A percentile compares a stretch with the other conserved stretches of the same genome.
Evolutionary conservation across 805 yeast species (phyloP).

Genomic region (Zygoascus flipseniorum): DNA sequence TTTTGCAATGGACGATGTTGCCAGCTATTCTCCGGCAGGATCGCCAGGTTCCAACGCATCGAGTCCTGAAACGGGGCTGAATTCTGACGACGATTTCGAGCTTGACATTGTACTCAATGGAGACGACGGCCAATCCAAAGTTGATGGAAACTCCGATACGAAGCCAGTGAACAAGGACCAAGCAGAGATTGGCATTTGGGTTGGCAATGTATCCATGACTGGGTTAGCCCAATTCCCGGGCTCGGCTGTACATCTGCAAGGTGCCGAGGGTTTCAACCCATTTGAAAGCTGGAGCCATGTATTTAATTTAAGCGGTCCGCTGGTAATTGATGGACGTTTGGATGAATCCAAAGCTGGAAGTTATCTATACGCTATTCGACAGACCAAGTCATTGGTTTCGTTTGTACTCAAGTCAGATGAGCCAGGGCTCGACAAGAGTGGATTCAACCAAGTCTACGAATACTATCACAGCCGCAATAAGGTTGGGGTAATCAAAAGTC

Average conservation of each 20-base stretch:
- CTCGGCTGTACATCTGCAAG: conserved; percentile 30
- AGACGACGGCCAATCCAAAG: background rate
- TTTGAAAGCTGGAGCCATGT: conserved; percentile 17
- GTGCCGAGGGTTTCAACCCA: conserved; percentile 18
- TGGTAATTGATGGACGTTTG: conserved; percentile 57
- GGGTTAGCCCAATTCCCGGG: conserved; percentile 40
- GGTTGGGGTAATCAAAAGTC: conserved; percentile 52
- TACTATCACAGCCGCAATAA: conserved; percentile 40
- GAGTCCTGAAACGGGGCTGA: background rate
- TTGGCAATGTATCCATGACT: conserved; percentile 38
- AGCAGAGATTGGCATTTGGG: conserved; percentile 11
- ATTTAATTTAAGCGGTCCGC: conserved; percentile 14
- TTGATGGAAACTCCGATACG: background rate
- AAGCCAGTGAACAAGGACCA: background rate
- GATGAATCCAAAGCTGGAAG: conserved; percentile 44
- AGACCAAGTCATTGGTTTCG: conserved; percentile 46
- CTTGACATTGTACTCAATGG: conserved; percentile 24
- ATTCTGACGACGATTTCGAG: conserved; percentile 27
- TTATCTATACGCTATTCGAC: conserved; percentile 39
- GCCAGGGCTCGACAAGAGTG: conserved; percentile 10
- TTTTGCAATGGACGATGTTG: conserved; percentile 12
- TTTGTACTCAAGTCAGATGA: conserved; percentile 34
- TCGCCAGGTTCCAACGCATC: conserved; percentile 6
- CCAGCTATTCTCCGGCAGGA: conserved; percentile 10
- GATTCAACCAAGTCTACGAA: conserved; percentile 32